A percentile compares a stretch with the other conserved stretches of the same genome.
These are phyloP conservation scores for Phlebiopsis flavidoalba DNA, from an alignment of 768 basidiomycete genomes.

Conservation along the genomic window DNA sequence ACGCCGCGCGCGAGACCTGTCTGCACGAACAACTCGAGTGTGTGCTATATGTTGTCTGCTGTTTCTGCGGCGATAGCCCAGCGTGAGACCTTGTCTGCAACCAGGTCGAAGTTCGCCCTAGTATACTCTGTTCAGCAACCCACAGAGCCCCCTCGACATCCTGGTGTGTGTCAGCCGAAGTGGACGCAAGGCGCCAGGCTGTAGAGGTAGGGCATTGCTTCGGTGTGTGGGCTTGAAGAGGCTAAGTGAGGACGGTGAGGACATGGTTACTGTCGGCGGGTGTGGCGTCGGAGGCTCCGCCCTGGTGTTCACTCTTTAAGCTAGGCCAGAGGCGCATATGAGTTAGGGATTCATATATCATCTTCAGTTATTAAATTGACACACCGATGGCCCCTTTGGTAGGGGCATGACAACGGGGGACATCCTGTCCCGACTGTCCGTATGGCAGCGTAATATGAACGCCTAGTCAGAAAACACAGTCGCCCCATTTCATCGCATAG, in stretches of 20 bases:
- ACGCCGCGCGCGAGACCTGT: constrained; percentile 51
- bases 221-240: background rate
- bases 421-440: background rate
- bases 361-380: background rate
- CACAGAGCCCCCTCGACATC: constrained; percentile 47
- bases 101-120: constrained; percentile 43
- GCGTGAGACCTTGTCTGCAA: constrained; percentile 43
- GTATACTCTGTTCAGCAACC: constrained; percentile 57
- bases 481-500: background rate
- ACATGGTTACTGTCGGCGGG: background rate
- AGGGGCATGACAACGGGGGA: background rate
- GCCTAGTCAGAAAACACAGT: background rate
- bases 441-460: background rate
- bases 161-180: constrained; percentile 28
- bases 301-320: background rate
- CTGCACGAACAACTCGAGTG: constrained; percentile 45
- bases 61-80: constrained; percentile 44
- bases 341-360: background rate
- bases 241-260: background rate
- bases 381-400: background rate
- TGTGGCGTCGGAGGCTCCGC: background rate
- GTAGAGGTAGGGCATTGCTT: background rate
- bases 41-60: constrained; percentile 42
- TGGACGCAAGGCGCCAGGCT: constrained; percentile 22
- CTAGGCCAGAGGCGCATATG: background rate